Base-by-base conservation (phyloP, 257 asterid genomes). In the Scutellaria galericulata region DNA sequence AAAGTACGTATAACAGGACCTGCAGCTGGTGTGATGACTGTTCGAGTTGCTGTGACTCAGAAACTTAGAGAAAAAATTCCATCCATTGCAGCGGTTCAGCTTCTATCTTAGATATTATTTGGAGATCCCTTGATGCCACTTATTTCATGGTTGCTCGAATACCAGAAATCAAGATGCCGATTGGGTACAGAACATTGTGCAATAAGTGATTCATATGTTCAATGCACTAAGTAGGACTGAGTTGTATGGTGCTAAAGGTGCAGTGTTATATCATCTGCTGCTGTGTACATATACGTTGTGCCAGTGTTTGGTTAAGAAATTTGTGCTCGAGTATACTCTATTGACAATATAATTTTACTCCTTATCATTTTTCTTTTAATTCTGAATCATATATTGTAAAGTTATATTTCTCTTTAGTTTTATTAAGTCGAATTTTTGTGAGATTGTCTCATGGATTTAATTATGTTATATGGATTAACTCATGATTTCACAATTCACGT, bases 1-100 rank as follows among this genome's bases (percentile, higher is more conserved):
- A 94, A 94, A 81, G 90, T 94, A 68, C 89, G 98, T 53, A 82
- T 94, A 58, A 80, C 90, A 0, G 99, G 99, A 45, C 99, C 99
- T 64, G 99, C 98, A 15, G 95, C 97, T 46, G 82, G 92, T 67
- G 99, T 94, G 53, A 94, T 94, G 93, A 94, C 99, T 20, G 98
- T 91, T 70, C 89, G 99, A 31, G 97, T 94, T 52, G 99, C 99
- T 77, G 93, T 94, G 5, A 86, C 99, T 70, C 97, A 91, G 86
- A 94, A 91, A 80, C 90, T 91, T 63, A 81, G 99, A 63, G 99
- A 91, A 72, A 94, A 94, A 54, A 88, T 94, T 63, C 97, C 97
- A 48, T 65, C 95, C 78, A 94, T 94, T 68, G 97, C 98, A 22
- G 97, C 97, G 1, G 96, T 94, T 56, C 99, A 91, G 76, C 96